These are phyloP conservation scores for Scutellaria baicalensis DNA, from an alignment of 257 asterid genomes.

Conservation along the genomic window DNA sequence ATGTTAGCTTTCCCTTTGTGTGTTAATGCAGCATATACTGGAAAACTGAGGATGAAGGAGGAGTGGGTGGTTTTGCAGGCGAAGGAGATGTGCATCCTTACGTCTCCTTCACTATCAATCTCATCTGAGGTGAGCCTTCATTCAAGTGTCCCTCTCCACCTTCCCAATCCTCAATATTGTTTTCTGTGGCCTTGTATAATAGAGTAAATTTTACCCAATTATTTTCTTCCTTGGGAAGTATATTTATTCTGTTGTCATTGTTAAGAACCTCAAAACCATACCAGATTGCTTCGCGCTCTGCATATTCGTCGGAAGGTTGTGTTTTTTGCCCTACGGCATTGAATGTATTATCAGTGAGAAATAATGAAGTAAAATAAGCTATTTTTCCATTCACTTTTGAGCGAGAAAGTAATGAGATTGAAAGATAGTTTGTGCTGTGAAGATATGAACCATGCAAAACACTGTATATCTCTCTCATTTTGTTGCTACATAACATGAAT, in stretches of 20 bases:
- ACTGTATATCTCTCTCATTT: not conserved
- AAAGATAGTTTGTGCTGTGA: not conserved
- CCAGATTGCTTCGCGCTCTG: not conserved
- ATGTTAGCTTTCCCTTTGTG: not conserved
- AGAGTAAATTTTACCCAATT: conserved; percentile 21
- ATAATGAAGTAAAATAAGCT: conserved; percentile 9
- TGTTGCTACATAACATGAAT: not conserved
- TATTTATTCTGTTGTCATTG: not conserved
- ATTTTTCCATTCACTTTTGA: not conserved
- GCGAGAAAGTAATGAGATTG: not conserved
- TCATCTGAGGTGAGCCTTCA: conserved; percentile 42
- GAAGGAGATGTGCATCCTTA: conserved; percentile 85
- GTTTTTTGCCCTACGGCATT: conserved; percentile 1
- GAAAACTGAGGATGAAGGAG: conserved; percentile 87
- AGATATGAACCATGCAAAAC: not conserved
- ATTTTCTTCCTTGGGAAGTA: conserved; percentile 18
- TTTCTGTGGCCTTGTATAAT: conserved; percentile 28
- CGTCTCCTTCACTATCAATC: conserved; percentile 93
- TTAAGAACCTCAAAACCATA: conserved; percentile 4
- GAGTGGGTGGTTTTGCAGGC: conserved; percentile 58
- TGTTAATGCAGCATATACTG: conserved; percentile 65
- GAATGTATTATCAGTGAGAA: conserved; percentile 16
- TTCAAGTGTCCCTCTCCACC: conserved; percentile 21
- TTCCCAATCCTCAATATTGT: conserved; percentile 17
- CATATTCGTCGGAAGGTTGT: not conserved